phyloP scores from a whole-genome alignment of 1,139 yeast genomes.

The Yamadazyma blattariae region DNA sequence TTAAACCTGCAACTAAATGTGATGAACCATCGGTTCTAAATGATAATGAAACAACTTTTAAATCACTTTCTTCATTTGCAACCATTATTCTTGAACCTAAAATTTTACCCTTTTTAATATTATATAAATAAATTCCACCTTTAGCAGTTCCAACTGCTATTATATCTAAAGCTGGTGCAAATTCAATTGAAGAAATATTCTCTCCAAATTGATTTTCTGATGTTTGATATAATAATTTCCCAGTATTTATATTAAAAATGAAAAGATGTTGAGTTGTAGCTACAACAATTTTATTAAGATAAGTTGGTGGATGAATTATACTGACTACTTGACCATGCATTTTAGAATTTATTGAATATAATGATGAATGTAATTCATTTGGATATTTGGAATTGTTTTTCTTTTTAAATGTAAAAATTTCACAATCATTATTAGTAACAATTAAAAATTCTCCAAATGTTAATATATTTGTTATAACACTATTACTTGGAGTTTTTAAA shows the following conservation, averaged over 20 bases:
- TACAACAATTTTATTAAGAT: slow-evolving; percentile 81
- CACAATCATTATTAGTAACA: slow-evolving; percentile 51
- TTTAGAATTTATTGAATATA: slow-evolving; percentile 48
- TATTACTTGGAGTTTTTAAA: slow-evolving; percentile 33
- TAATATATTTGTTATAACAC: slow-evolving; percentile 46
- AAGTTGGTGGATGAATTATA: slow-evolving; percentile 83
- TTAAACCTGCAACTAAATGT: slow-evolving; percentile 77
- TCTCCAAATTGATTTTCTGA: slow-evolving; percentile 43
- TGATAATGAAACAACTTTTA: slow-evolving; percentile 66
- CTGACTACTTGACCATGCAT: slow-evolving; percentile 71
- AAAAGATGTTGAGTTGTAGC: slow-evolving; percentile 64
- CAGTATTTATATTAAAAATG: slow-evolving; percentile 74
- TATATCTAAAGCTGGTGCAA: slow-evolving; percentile 85
- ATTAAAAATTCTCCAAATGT: slow-evolving; percentile 82
- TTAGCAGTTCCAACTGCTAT: slow-evolving; percentile 72
- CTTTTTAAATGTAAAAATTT: slow-evolving; percentile 64
- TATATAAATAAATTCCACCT: slow-evolving; percentile 66
- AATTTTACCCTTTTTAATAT: slow-evolving; percentile 63
- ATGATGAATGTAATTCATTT: slow-evolving; percentile 63
- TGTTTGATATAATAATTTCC: slow-evolving; percentile 65
- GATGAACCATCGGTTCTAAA: slow-evolving; percentile 92
- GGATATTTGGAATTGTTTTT: slow-evolving; percentile 48
- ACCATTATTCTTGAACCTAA: slow-evolving; percentile 54
- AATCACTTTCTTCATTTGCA: slow-evolving; percentile 47
- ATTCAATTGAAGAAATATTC: slow-evolving; percentile 60